These are phyloP conservation scores for Globisporangium perplexum DNA, from an alignment of 352 stramenopile genomes.

Conservation along the genomic window DNA sequence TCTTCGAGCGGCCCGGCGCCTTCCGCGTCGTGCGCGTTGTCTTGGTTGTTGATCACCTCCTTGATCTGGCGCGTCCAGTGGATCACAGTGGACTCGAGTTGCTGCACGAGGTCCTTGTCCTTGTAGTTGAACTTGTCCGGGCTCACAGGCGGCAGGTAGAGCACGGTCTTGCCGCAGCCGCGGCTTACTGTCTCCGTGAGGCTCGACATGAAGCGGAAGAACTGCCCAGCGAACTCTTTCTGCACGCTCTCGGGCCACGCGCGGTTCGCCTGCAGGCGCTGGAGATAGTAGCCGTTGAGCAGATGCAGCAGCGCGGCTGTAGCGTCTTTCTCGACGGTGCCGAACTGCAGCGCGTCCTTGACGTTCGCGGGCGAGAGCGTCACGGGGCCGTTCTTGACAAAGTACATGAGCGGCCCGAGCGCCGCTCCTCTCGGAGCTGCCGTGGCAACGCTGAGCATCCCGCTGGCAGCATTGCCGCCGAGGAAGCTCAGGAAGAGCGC, in stretches of 20 bases:
- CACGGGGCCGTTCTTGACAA: constrained; percentile 83
- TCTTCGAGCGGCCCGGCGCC: constrained; percentile 90
- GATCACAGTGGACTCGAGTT: constrained; percentile 95
- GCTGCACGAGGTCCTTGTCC: constrained; percentile 94
- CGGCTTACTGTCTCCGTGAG: constrained; percentile 92
- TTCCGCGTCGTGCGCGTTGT: constrained; percentile 89
- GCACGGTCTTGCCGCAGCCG: constrained; percentile 89
- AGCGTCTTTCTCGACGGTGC: constrained; percentile 70
- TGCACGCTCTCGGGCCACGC: constrained; percentile 91
- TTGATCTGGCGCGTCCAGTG: constrained; percentile 97
- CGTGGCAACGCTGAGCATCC: constrained; percentile 43
- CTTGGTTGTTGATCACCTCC: constrained; percentile 95
- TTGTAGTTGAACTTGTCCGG: constrained; percentile 82
- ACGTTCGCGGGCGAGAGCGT: constrained; percentile 56
- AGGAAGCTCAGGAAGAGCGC: constrained; percentile 62
- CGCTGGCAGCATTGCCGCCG: constrained; percentile 14
- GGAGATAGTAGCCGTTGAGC: constrained; percentile 82
- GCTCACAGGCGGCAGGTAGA: constrained; percentile 89
- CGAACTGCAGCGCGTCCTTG: constrained; percentile 59
- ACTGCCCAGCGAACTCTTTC: constrained; percentile 93
- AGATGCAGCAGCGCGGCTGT: constrained; percentile 79
- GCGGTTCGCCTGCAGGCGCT: constrained; percentile 72
- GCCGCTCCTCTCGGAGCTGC: constrained; percentile 39
- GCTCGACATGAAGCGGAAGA: constrained; percentile 94
- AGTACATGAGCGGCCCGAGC: constrained; percentile 66